These are phyloP conservation scores for Aspergillus ellipticus DNA, from an alignment of 495 filamentous ascomycete species.

Conservation along the genomic window DNA sequence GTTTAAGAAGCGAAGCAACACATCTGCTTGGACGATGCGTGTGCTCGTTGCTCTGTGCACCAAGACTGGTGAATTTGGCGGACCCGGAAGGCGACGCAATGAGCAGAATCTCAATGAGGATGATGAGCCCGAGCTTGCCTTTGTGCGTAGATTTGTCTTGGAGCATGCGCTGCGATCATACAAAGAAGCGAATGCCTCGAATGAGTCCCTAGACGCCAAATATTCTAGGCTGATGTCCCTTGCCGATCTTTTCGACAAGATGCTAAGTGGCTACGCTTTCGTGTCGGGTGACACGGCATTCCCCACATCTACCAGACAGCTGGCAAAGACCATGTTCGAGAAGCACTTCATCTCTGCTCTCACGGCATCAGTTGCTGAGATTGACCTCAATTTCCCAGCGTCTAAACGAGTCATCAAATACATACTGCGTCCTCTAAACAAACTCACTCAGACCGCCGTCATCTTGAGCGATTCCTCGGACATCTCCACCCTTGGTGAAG, in stretches of 20 bases:
- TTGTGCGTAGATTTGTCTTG: constrained; percentile 89
- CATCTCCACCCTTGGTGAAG: constrained; percentile 62
- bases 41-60: constrained; percentile 82
- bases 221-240: constrained; percentile 82
- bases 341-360: constrained; percentile 88
- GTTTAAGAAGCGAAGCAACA: constrained; percentile 78
- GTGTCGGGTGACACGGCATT: constrained; percentile 41
- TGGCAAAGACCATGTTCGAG: constrained; percentile 95
- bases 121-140: constrained; percentile 83
- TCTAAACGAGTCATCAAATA: constrained; percentile 94
- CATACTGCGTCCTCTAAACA: constrained; percentile 83
- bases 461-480: constrained; percentile 75
- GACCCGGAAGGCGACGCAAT: constrained; percentile 32
- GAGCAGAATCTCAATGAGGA: constrained; percentile 57
- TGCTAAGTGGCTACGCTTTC: constrained; percentile 77
- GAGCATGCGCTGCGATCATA: constrained; percentile 91
- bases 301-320: constrained; percentile 56
- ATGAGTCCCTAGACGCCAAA: constrained; percentile 76
- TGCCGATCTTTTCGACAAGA: constrained; percentile 87
- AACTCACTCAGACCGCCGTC: constrained; percentile 82
- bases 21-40: constrained; percentile 77
- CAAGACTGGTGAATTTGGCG: constrained; percentile 71
- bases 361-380: constrained; percentile 89
- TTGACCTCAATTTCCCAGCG: constrained; percentile 91
- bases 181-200: constrained; percentile 78